Evolutionary conservation across 495 filamentous ascomycete species (phyloP).

Genomic region (Neurospora sp.): DNA sequence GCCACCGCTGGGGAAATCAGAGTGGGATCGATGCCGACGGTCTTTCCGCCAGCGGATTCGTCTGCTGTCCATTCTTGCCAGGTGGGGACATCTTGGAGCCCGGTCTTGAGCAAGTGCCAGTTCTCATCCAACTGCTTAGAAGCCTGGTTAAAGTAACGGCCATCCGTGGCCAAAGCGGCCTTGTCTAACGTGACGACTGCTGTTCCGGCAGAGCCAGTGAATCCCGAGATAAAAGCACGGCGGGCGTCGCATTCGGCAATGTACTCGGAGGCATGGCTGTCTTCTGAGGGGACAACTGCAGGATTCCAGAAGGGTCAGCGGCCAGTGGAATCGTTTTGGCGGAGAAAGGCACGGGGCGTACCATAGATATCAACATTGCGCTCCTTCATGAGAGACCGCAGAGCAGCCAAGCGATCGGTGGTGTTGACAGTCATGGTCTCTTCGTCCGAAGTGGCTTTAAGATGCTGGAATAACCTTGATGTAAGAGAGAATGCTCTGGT

Average conservation of each 20-base stretch:
- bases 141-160: slow-evolving; percentile 97
- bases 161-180: slow-evolving; percentile 88
- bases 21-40: slow-evolving; percentile 84
- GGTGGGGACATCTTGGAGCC: slow-evolving; percentile 84
- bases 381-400: slow-evolving; percentile 83
- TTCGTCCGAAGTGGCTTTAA: slow-evolving; percentile 11
- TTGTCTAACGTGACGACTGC: slow-evolving; percentile 80
- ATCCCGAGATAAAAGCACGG: slow-evolving; percentile 86
- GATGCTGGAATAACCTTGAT: not conserved
- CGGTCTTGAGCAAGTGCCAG: slow-evolving; percentile 88
- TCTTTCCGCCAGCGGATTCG: slow-evolving; percentile 73
- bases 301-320: slow-evolving; percentile 2
- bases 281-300: slow-evolving; percentile 90
- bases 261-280: slow-evolving; percentile 96
- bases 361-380: slow-evolving; percentile 87
- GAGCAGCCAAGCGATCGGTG: slow-evolving; percentile 58
- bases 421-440: slow-evolving; percentile 85
- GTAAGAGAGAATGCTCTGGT: not conserved
- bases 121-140: slow-evolving; percentile 84
- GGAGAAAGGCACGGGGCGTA: slow-evolving; percentile 35
- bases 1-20: slow-evolving; percentile 79
- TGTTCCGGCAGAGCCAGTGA: slow-evolving; percentile 90
- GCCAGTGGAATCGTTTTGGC: not conserved
- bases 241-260: slow-evolving; percentile 89
- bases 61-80: slow-evolving; percentile 97